These are phyloP conservation scores for Saccharomyces eubayanus DNA, from an alignment of 805 yeast species.

Conservation along the genomic window DNA sequence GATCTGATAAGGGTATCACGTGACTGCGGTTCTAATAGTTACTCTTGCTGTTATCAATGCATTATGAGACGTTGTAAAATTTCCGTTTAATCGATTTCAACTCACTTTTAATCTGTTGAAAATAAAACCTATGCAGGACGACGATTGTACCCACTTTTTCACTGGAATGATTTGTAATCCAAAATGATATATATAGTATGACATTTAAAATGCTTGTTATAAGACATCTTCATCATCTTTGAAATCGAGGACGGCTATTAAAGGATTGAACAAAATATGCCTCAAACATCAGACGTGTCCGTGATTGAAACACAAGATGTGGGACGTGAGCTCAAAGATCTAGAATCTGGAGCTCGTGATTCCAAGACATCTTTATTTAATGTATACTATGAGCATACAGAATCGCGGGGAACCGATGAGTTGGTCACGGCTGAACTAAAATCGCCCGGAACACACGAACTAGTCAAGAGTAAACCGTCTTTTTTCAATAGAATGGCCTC, in stretches of 20 bases:
- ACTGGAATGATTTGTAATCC: too few relatives aligned
- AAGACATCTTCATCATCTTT: too few relatives aligned
- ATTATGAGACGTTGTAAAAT: neutral
- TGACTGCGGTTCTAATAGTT: neutral
- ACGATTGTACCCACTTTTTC: too few relatives aligned
- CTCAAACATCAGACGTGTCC: neutral
- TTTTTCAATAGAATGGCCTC: constrained; percentile 21
- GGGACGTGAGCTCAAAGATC: neutral
- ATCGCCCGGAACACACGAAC: neutral
- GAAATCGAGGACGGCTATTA: too few relatives aligned
- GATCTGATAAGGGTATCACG: neutral
- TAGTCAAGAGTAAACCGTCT: constrained; percentile 11
- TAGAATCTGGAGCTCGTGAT: neutral
- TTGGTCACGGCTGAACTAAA: constrained; percentile 2
- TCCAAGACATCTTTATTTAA: neutral
- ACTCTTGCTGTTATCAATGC: neutral
- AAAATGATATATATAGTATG: too few relatives aligned
- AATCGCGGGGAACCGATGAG: constrained; percentile 3
- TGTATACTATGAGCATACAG: constrained; percentile 2
- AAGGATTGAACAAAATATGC: neutral
- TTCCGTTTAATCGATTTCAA: neutral
- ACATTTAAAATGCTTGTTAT: too few relatives aligned
- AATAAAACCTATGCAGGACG: too few relatives aligned
- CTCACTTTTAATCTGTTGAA: neutral
- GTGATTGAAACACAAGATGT: neutral